These are phyloP conservation scores for Talaromyces liani DNA, from an alignment of 495 filamentous ascomycete genomes.

Conservation along the genomic window DNA sequence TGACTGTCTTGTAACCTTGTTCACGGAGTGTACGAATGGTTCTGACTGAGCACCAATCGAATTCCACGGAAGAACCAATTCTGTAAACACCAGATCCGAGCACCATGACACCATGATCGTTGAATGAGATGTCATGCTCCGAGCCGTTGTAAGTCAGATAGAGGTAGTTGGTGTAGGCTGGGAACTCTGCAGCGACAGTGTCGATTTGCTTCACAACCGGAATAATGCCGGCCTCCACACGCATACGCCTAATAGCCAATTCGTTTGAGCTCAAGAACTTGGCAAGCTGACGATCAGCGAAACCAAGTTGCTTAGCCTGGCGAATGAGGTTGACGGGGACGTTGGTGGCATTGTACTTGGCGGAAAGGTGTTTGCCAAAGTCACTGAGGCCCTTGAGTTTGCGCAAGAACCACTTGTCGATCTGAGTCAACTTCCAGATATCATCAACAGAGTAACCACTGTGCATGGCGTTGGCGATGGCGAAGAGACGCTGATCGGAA, in stretches of 20 bases:
- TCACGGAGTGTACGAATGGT: slow-evolving; percentile 89
- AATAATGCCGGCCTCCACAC: slow-evolving; percentile 75
- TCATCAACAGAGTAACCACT: slow-evolving; percentile 87
- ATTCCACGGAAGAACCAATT: slow-evolving; percentile 96
- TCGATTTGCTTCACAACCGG: slow-evolving; percentile 97
- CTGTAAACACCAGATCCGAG: slow-evolving; percentile 95
- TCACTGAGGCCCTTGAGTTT: slow-evolving; percentile 85
- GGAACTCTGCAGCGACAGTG: slow-evolving; percentile 96
- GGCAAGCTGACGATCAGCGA: slow-evolving; percentile 87
- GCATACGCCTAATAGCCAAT: slow-evolving; percentile 70
- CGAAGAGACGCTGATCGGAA: slow-evolving; percentile 94
- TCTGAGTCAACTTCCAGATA: slow-evolving; percentile 96
- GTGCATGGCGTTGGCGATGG: slow-evolving; percentile 96
- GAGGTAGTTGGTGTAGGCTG: slow-evolving; percentile 90
- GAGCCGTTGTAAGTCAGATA: slow-evolving; percentile 93
- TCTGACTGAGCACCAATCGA: slow-evolving; percentile 98
- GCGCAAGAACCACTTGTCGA: slow-evolving; percentile 78
- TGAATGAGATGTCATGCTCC: slow-evolving; percentile 76
- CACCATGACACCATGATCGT: slow-evolving; percentile 91
- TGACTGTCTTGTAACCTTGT: slow-evolving; percentile 87
- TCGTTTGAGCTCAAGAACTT: slow-evolving; percentile 93
- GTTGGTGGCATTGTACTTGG: slow-evolving; percentile 55
- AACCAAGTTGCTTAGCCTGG: slow-evolving; percentile 86
- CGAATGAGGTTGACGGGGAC: slow-evolving; percentile 59
- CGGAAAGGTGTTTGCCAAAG: slow-evolving; percentile 71